Percentiles rank a stretch among this genome's conserved stretches.
phyloP scores from a whole-genome alignment of 1,284 basidiomycete genomes.

The Fomes fomentarius region DNA sequence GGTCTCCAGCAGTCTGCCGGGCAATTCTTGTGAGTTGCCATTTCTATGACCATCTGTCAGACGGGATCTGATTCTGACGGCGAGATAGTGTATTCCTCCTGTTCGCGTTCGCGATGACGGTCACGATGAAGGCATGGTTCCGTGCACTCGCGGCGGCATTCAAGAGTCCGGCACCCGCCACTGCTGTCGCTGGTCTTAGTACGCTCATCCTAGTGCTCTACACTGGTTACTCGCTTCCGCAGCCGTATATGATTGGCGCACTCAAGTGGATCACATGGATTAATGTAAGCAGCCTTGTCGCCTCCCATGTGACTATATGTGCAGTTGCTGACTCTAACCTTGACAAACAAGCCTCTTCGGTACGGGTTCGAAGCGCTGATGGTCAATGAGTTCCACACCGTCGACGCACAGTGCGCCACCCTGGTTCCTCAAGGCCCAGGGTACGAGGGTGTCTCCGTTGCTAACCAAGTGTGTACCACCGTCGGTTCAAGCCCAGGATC shows the following conservation, averaged over 20 bases:
- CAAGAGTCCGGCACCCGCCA: constrained; percentile 55
- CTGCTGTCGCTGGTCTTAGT: constrained; percentile 60
- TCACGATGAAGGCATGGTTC: constrained; percentile 69
- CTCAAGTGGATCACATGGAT: constrained; percentile 68
- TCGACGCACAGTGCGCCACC: constrained; percentile 43
- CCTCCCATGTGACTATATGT: too few species aligned
- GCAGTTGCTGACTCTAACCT: background rate
- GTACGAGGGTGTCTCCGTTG: constrained; percentile 53
- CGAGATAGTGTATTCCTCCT: constrained; percentile 51
- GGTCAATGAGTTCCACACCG: constrained; percentile 58
- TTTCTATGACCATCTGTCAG: background rate
- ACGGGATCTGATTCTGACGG: too few species aligned
- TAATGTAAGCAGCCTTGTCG: constrained; percentile 47
- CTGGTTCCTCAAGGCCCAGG: constrained; percentile 51
- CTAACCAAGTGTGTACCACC: constrained; percentile 65
- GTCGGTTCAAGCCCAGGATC: constrained; percentile 56
- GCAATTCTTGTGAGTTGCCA: constrained; percentile 61
- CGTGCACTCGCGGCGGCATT: constrained; percentile 59
- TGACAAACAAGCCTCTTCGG: constrained; percentile 49
- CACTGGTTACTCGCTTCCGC: constrained; percentile 52
- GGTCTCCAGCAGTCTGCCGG: constrained; percentile 52
- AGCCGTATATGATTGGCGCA: constrained; percentile 64
- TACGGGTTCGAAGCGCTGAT: constrained; percentile 58
- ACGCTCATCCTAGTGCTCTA: constrained; percentile 50
- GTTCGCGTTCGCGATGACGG: constrained; percentile 50